Conservation (phyloP, 225 moss, liverwort and hornwort species). For the Physcomitrium patens region DNA sequence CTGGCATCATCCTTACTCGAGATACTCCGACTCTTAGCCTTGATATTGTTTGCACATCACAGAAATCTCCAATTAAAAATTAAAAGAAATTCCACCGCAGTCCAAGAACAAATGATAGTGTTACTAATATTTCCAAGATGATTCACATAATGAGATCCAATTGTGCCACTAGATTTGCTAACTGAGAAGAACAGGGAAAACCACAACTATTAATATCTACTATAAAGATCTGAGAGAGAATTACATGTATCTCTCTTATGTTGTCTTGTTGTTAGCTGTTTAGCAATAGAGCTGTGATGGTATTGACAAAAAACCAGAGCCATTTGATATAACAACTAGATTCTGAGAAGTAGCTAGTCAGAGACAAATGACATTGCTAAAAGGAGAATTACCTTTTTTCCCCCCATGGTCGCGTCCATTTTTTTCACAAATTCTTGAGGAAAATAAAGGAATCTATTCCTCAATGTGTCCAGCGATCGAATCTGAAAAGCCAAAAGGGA, state of each 20-base stretch:
- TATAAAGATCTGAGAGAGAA: neutral
- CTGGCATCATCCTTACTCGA: constrained; percentile 50
- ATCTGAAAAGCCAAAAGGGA: constrained; percentile 54
- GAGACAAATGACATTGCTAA: neutral
- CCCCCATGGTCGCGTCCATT: constrained; percentile 35
- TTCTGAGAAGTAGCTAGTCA: constrained; percentile 14
- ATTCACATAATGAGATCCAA: neutral
- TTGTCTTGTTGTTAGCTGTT: constrained; percentile 7
- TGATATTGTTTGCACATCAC: neutral
- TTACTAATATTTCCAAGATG: neutral
- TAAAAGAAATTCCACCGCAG: constrained; percentile 17
- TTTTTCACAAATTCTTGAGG: constrained; percentile 72
- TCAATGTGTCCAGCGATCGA: constrained; percentile 86
- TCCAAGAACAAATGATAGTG: constrained; percentile 2
- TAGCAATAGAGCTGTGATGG: constrained; percentile 1
- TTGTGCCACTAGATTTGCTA: constrained; percentile 6
- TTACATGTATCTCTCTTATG: neutral
- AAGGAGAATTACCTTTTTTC: constrained; percentile 23
- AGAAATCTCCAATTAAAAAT: constrained; percentile 12
- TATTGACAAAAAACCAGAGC: neutral
- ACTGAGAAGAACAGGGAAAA: neutral
- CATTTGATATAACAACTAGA: neutral
- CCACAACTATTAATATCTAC: neutral
- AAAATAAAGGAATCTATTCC: constrained; percentile 82
- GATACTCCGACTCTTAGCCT: constrained; percentile 35